Evolutionary conservation across 768 basidiomycete genomes (phyloP).

Genomic region (Agrocybe praecox): DNA sequence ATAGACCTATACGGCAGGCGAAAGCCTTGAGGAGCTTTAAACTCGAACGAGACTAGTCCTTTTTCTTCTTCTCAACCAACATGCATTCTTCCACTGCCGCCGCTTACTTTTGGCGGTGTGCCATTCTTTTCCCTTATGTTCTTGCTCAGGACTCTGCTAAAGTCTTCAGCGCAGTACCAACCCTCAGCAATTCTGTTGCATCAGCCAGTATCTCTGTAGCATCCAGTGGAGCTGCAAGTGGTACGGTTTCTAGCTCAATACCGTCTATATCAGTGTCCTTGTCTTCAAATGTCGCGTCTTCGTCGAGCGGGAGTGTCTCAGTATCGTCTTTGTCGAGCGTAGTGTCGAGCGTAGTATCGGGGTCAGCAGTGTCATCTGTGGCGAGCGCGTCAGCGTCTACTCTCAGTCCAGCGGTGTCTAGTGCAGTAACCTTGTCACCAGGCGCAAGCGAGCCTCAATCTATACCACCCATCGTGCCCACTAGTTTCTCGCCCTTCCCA

Average conservation of each 20-base stretch:
- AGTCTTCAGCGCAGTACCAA: not conserved
- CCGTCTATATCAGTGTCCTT: not conserved
- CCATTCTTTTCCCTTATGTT: slow-evolving; percentile 11
- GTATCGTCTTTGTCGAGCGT: not conserved
- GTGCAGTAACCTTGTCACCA: not conserved
- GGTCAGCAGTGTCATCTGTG: not conserved
- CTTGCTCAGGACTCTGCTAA: slow-evolving; percentile 3
- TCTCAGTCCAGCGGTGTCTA: not conserved
- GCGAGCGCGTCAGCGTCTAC: not conserved
- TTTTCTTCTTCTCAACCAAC: not conserved
- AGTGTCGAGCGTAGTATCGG: not conserved
- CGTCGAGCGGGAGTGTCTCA: not conserved
- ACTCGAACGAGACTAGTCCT: slow-evolving; percentile 6
- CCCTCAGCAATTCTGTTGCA: not conserved
- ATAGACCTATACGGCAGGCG: slow-evolving; percentile 2
- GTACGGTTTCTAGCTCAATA: not conserved
- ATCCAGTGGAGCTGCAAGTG: not conserved
- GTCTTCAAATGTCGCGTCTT: slow-evolving; percentile 1
- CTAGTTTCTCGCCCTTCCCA: slow-evolving; percentile 59
- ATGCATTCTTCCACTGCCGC: slow-evolving; percentile 9
- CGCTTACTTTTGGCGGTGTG: slow-evolving; percentile 12
- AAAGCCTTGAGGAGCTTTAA: slow-evolving; percentile 10
- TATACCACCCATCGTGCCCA: slow-evolving; percentile 10
- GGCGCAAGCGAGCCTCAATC: slow-evolving; percentile 3
- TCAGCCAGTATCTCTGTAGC: not conserved